These are phyloP conservation scores for Globisporangium radiosum DNA, from an alignment of 352 stramenopile species.

Conservation along the genomic window DNA sequence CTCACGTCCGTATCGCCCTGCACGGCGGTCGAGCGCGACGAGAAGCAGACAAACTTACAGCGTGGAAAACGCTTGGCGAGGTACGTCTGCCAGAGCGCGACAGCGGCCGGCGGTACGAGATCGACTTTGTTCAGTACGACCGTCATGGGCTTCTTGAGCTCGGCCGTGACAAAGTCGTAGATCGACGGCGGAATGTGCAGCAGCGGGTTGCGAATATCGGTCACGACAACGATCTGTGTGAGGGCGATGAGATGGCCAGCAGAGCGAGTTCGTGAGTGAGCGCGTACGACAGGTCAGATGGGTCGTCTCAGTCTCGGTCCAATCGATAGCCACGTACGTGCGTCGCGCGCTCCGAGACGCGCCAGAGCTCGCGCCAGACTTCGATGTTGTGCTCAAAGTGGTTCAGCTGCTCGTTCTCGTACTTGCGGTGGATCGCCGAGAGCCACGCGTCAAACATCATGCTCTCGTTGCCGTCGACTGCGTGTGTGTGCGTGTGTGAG, in stretches of 20 bases:
- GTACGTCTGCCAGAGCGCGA: conserved; percentile 64
- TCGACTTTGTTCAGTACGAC: conserved; percentile 87
- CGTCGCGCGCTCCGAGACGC: conserved; percentile 74
- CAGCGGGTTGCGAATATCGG: conserved; percentile 75
- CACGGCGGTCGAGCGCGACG: conserved; percentile 69
- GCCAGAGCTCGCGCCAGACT: conserved; percentile 84
- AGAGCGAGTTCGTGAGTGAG: neutral
- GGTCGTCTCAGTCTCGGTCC: neutral
- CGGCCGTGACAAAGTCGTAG: conserved; percentile 70
- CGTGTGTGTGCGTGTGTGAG: neutral
- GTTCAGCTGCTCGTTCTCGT: conserved; percentile 74
- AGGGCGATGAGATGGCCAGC: no score
- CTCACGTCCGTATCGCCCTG: conserved; percentile 60
- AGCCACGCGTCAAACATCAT: conserved; percentile 86
- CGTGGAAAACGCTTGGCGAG: conserved; percentile 58
- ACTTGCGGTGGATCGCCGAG: conserved; percentile 81
- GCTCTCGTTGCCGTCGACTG: conserved; percentile 74
- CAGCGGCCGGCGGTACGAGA: conserved; percentile 51
- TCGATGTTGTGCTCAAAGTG: conserved; percentile 85
- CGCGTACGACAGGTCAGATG: neutral
- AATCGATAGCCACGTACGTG: conserved; percentile 27
- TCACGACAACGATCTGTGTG: conserved; percentile 48
- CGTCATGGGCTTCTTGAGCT: conserved; percentile 70
- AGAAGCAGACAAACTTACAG: conserved; percentile 68
- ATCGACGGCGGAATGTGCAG: conserved; percentile 77